These are phyloP conservation scores for Nakaseomyces kungkrabaensis DNA, from an alignment of 1,139 yeast genomes.

Conservation along the genomic window DNA sequence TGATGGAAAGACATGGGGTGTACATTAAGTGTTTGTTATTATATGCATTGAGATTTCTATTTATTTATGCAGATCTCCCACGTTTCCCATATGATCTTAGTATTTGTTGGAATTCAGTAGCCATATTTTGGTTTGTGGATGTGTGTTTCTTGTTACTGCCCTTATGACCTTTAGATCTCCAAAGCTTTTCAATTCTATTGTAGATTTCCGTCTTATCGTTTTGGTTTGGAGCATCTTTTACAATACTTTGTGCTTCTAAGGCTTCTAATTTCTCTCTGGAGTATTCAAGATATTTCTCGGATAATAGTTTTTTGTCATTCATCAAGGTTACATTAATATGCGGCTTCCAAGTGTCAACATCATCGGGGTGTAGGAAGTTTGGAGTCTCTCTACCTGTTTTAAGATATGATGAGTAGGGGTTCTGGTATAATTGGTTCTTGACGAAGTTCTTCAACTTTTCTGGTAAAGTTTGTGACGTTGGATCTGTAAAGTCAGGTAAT, in stretches of 20 bases:
- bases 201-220: conserved; percentile 7
- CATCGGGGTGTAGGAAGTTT: conserved; percentile 18
- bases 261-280: conserved; percentile 18
- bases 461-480: conserved; percentile 10
- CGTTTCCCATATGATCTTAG: conserved; percentile 35
- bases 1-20: no score
- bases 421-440: conserved; percentile 8
- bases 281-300: conserved; percentile 13
- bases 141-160: background rate
- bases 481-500: conserved; percentile 12
- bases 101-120: conserved; percentile 25
- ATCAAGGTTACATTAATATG: conserved; percentile 11
- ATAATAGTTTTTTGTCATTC: conserved; percentile 7
- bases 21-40: background rate
- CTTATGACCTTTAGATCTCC: conserved; percentile 3
- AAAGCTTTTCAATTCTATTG: conserved; percentile 3
- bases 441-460: conserved; percentile 17
- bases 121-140: conserved; percentile 20
- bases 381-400: conserved; percentile 18
- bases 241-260: conserved; percentile 12
- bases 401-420: conserved; percentile 10
- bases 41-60: background rate
- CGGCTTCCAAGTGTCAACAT: conserved; percentile 23
- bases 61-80: conserved; percentile 14
- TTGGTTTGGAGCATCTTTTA: conserved; percentile 6